phyloP scores from a whole-genome alignment of 495 filamentous ascomycete species.

The Aspergillus leporis region DNA sequence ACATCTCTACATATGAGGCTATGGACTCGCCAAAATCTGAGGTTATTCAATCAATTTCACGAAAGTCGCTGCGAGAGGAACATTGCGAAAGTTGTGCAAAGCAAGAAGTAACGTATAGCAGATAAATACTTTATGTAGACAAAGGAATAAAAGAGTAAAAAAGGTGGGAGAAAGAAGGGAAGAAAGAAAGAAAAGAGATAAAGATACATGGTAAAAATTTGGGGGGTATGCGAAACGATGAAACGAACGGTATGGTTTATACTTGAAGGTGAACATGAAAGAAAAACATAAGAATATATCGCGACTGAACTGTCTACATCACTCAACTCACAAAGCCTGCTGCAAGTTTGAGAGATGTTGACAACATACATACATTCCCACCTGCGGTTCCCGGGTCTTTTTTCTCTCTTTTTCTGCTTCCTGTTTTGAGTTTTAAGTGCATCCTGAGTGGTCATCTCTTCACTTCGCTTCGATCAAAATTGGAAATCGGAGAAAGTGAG shows the following conservation, averaged over 20 bases:
- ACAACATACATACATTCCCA: not conserved
- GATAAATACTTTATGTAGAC: conserved; percentile 11
- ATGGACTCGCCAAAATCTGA: not conserved
- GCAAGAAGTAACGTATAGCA: not conserved
- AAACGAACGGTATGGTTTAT: conserved; percentile 20
- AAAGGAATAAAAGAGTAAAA: conserved; percentile 3
- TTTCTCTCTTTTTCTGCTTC: not conserved
- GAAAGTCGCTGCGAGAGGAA: conserved; percentile 1
- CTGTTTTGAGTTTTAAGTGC: not conserved
- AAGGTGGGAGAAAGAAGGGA: not conserved
- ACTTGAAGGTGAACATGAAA: conserved; percentile 18
- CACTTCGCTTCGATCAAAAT: not conserved
- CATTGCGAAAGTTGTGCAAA: not conserved
- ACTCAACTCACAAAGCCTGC: conserved; percentile 17
- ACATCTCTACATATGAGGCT: not conserved
- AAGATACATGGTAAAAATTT: conserved; percentile 26
- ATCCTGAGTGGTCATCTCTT: not conserved
- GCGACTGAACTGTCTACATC: not conserved
- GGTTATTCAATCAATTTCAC: conserved; percentile 8
- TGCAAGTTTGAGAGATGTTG: conserved; percentile 12
- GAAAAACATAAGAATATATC: conserved; percentile 7
- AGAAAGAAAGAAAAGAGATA: conserved; percentile 11
- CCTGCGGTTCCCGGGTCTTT: not conserved
- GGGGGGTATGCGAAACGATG: conserved; percentile 22
- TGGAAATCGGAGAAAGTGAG: not conserved